phyloP scores from a whole-genome alignment of 1,284 basidiomycete species.

The Malassezia sp. region DNA sequence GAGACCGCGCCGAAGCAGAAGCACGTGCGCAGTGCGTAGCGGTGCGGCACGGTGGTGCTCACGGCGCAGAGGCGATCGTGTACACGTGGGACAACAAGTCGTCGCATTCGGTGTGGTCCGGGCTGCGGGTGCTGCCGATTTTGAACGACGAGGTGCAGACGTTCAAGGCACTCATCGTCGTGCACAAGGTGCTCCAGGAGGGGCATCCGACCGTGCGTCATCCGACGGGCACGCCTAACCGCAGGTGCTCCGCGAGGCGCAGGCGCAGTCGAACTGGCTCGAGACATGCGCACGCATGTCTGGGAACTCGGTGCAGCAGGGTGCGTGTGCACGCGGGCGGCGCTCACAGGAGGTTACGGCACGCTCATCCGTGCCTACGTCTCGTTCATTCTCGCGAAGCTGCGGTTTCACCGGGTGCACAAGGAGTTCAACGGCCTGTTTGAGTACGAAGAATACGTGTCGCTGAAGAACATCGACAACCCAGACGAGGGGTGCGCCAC shows the following conservation, averaged over 20 bases:
- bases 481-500: slow-evolving; percentile 47
- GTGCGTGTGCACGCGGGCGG: too few relatives aligned
- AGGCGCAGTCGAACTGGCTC: slow-evolving; percentile 44
- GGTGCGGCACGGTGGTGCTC: not conserved
- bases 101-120: slow-evolving; percentile 43
- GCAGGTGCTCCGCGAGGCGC: slow-evolving; percentile 43
- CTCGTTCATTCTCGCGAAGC: slow-evolving; percentile 42
- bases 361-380: slow-evolving; percentile 44
- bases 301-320: slow-evolving; percentile 25
- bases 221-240: too few relatives aligned
- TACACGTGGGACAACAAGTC: slow-evolving; percentile 47
- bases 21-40: slow-evolving; percentile 42
- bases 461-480: slow-evolving; percentile 47
- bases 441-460: slow-evolving; percentile 46
- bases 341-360: slow-evolving; percentile 39
- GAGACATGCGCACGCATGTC: slow-evolving; percentile 42
- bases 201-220: slow-evolving; percentile 35
- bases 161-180: slow-evolving; percentile 46
- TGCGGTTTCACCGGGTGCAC: slow-evolving; percentile 45
- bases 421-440: slow-evolving; percentile 47
- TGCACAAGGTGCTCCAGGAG: slow-evolving; percentile 46
- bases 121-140: slow-evolving; percentile 43
- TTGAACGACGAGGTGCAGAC: slow-evolving; percentile 45
- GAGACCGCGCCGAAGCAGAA: slow-evolving; percentile 46
- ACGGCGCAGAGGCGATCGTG: slow-evolving; percentile 43